These are phyloP conservation scores for Chlorella sp. DNA, from an alignment of 139 green algal species.

Conservation along the genomic window DNA sequence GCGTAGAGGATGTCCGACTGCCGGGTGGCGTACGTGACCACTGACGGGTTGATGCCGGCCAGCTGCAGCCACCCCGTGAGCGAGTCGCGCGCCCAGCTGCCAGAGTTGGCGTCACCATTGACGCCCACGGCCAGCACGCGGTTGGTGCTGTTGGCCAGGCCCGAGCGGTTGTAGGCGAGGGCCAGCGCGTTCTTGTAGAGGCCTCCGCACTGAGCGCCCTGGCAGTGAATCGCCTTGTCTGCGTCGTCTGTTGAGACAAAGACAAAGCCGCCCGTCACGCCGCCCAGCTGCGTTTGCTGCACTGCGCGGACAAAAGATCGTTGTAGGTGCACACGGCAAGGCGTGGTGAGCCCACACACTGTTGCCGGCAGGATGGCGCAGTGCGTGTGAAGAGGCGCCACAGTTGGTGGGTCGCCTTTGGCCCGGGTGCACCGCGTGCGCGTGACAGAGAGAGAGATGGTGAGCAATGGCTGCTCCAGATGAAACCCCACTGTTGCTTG, in stretches of 20 bases:
- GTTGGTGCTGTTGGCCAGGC: background rate
- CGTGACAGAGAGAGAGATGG: too few species aligned
- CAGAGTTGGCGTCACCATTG: too few species aligned
- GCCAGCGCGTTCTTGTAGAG: slow-evolving; percentile 11
- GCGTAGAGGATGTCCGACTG: background rate
- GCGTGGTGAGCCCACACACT: too few species aligned
- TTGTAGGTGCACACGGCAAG: too few species aligned
- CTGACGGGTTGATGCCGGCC: background rate
- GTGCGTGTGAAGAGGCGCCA: too few species aligned
- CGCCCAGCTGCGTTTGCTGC: too few species aligned
- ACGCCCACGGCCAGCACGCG: slow-evolving; percentile 17
- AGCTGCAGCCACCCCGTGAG: slow-evolving; percentile 5
- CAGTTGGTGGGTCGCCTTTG: too few species aligned
- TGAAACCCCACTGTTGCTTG: too few species aligned
- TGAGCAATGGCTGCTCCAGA: too few species aligned
- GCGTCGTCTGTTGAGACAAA: slow-evolving; percentile 15
- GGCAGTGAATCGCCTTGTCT: slow-evolving; percentile 7
- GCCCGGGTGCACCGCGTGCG: too few species aligned
- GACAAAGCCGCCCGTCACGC: background rate
- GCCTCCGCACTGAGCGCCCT: background rate
- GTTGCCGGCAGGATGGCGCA: too few species aligned
- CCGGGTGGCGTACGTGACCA: slow-evolving; percentile 7
- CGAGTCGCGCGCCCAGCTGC: background rate
- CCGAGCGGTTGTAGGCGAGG: background rate
- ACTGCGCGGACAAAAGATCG: too few species aligned